phyloP scores from a whole-genome alignment of 306 rosid genomes.

The Castanospermum australe region DNA sequence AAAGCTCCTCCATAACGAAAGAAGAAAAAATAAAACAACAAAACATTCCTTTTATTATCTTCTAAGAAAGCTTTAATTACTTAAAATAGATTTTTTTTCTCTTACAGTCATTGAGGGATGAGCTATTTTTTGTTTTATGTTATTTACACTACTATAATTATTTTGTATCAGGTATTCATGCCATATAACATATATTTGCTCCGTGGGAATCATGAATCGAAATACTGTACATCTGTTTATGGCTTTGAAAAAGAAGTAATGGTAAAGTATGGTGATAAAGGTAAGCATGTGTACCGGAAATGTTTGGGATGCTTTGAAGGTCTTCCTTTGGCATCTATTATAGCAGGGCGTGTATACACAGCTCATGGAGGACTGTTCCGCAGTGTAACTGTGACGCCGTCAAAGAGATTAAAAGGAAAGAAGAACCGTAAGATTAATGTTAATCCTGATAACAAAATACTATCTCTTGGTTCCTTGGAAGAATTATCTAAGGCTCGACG shows the following conservation, averaged over 20 bases:
- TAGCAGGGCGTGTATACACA: constrained; percentile 73
- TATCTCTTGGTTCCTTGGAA: constrained; percentile 72
- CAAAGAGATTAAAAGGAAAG: constrained; percentile 78
- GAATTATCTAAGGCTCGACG: constrained; percentile 74
- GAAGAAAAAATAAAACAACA: no score
- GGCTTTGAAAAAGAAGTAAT: constrained; percentile 86
- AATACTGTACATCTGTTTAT: constrained; percentile 89
- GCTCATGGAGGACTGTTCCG: constrained; percentile 96
- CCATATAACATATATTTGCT: constrained; percentile 62
- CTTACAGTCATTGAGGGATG: background rate
- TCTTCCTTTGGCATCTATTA: constrained; percentile 78
- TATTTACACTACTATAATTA: constrained; percentile 2
- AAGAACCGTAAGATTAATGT: constrained; percentile 65
- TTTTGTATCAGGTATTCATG: constrained; percentile 54
- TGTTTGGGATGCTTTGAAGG: constrained; percentile 95
- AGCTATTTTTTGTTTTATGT: background rate
- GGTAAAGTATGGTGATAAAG: constrained; percentile 71
- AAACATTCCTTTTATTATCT: no score
- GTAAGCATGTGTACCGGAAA: constrained; percentile 83
- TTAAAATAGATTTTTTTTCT: constrained; percentile 9
- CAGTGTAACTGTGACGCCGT: constrained; percentile 48
- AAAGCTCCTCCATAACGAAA: no score
- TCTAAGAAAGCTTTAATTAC: background rate
- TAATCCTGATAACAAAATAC: constrained; percentile 41
- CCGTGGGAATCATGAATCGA: constrained; percentile 89